A percentile compares a stretch with the other conserved stretches of the same genome.
Conservation (phyloP, 352 stramenopile species). For the Albugo candida region DNA sequence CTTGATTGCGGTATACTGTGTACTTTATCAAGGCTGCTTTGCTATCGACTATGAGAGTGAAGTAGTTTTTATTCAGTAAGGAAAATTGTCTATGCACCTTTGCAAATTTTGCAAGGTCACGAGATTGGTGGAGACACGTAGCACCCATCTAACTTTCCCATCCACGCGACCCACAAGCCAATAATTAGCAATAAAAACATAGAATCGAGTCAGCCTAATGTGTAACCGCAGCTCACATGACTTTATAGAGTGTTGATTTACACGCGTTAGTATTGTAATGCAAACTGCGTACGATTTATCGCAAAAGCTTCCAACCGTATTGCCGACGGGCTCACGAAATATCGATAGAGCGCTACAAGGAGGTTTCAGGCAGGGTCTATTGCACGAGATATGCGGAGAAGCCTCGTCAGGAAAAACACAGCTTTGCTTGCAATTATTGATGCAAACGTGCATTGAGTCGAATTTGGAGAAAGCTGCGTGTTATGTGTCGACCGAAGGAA, state of each 20-base stretch:
- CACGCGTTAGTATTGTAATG: not conserved
- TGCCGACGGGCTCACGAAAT: constrained; percentile 31
- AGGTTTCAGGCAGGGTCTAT: constrained; percentile 38
- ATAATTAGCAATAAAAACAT: not conserved
- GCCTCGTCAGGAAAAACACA: constrained; percentile 66
- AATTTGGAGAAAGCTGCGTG: constrained; percentile 39
- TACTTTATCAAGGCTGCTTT: too few relatives aligned
- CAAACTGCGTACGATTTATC: constrained; percentile 28
- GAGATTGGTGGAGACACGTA: not conserved
- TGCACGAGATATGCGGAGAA: constrained; percentile 60
- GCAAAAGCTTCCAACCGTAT: constrained; percentile 9
- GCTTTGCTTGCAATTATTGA: constrained; percentile 47
- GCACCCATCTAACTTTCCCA: not conserved
- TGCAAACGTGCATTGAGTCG: constrained; percentile 41
- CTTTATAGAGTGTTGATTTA: not conserved
- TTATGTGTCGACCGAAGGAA: constrained; percentile 66
- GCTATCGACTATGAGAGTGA: too few relatives aligned
- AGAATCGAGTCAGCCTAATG: too few relatives aligned
- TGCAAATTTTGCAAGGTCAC: not conserved
- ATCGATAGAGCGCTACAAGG: constrained; percentile 36
- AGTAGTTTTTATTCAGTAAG: too few relatives aligned
- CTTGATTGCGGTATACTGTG: too few relatives aligned
- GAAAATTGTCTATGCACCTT: not conserved
- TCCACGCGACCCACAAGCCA: not conserved
- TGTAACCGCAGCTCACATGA: not conserved